Evolutionary conservation across 441 rosid species (phyloP).

Genomic region (Omphalea diandra): DNA sequence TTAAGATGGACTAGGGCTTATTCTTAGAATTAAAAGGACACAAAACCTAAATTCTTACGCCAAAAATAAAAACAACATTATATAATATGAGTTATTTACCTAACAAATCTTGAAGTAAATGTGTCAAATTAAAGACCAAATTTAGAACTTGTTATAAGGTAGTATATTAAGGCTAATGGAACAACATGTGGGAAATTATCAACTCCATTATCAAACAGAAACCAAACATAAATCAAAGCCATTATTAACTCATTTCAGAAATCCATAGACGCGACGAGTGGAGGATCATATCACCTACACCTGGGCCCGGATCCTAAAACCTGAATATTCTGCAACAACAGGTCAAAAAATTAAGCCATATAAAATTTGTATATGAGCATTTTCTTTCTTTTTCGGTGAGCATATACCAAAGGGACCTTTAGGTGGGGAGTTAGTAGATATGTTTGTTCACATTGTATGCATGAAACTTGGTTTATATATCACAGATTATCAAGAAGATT

Average conservation of each 20-base stretch:
- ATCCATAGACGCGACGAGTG: too few relatives aligned
- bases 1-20: neutral
- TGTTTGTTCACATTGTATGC: too few relatives aligned
- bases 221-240: too few relatives aligned
- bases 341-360: neutral
- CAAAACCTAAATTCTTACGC: too few relatives aligned
- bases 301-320: neutral
- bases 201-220: too few relatives aligned
- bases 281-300: neutral
- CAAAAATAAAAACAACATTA: too few relatives aligned
- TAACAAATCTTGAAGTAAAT: conserved; percentile 80
- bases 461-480: too few relatives aligned
- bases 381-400: too few relatives aligned
- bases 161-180: neutral
- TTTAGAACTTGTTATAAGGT: neutral
- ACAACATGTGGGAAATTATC: too few relatives aligned
- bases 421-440: neutral
- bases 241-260: too few relatives aligned
- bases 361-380: neutral
- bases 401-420: conserved; percentile 5
- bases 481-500: too few relatives aligned
- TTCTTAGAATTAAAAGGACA: too few relatives aligned
- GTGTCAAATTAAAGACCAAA: conserved; percentile 74
- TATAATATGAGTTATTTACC: conserved; percentile 37
- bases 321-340: neutral